phyloP scores from a whole-genome alignment of 306 rosid species.

The Prunus persica region Prunus_persica_NCBIv2 NC_034016.1:21053001-21053500 shows the following conservation, averaged over 20 bases:
- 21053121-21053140: not conserved
- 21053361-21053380: conserved; percentile 92
- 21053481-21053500: conserved; percentile 78
- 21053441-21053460: conserved; percentile 85
- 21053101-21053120: not conserved
- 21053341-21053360: conserved; percentile 95
- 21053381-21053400: conserved; percentile 92
- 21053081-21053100: not conserved
- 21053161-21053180: too few species aligned
- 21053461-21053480: conserved; percentile 83
- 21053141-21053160: not conserved
- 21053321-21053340: conserved; percentile 89
- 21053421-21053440: conserved; percentile 96
- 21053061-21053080: not conserved
- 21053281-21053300: not conserved
- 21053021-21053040: not conserved
- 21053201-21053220: too few species aligned
- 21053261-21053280: not conserved
- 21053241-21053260: not conserved
- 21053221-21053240: not conserved
- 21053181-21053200: too few species aligned
- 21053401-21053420: conserved; percentile 70
- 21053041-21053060: not conserved
- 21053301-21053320: conserved; percentile 87
- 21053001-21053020: not conserved